These are phyloP conservation scores for Plasmopara halstedii DNA, from an alignment of 352 stramenopile species.

Conservation along the genomic window DNA sequence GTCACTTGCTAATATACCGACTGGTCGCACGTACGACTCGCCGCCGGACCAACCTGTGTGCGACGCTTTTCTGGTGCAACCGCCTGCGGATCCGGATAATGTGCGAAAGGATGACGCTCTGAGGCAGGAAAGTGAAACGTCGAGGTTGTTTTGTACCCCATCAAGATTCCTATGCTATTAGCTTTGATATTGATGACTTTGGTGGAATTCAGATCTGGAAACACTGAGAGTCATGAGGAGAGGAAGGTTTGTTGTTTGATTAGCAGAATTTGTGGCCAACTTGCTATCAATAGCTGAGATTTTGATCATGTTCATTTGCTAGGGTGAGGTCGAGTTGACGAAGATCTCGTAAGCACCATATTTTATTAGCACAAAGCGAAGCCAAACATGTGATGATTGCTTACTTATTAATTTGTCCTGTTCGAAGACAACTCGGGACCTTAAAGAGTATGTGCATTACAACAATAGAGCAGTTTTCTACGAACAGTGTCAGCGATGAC, in stretches of 20 bases:
- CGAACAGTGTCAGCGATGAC: conserved; percentile 2
- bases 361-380: background rate
- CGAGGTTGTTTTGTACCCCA: conserved; percentile 10
- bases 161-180: conserved; percentile 4
- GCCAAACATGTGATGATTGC: background rate
- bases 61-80: conserved; percentile 35
- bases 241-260: conserved; percentile 4
- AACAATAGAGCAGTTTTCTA: conserved; percentile 9
- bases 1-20: conserved; percentile 29
- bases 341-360: conserved; percentile 8
- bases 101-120: background rate
- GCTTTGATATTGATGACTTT: conserved; percentile 6
- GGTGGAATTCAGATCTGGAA: conserved; percentile 2
- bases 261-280: background rate
- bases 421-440: conserved; percentile 20
- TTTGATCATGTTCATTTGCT: background rate
- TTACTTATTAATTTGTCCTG: conserved; percentile 4
- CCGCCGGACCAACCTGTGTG: conserved; percentile 32
- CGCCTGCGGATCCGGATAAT: conserved; percentile 1
- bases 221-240: background rate
- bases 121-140: conserved; percentile 1
- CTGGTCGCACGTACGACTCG: conserved; percentile 49
- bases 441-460: conserved; percentile 26
- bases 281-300: background rate
- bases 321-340: conserved; percentile 4